A percentile compares a stretch with the other conserved stretches of the same genome.
Evolutionary conservation across 352 stramenopile species (phyloP).

Genomic region (Phytophthora fragariaefolia): DNA sequence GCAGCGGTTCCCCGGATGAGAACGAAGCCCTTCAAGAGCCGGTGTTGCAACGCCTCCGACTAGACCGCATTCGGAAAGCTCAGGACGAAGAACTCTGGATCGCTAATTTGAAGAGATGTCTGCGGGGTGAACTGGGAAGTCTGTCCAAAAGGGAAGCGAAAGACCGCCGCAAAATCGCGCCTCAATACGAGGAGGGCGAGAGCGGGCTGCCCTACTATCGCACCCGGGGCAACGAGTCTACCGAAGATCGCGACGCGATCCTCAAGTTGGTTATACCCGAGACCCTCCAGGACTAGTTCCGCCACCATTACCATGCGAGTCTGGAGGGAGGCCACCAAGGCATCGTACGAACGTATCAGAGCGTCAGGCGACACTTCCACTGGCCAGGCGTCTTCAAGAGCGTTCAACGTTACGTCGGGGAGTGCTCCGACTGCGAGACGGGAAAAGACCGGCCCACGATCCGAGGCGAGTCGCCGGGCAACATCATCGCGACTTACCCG

Average conservation of each 20-base stretch:
- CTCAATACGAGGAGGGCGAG: not conserved
- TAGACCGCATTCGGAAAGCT: not conserved
- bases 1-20: too few relatives aligned
- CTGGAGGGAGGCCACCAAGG: not conserved
- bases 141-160: not conserved
- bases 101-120: slow-evolving; percentile 2
- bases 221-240: not conserved
- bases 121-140: not conserved
- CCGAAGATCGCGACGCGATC: not conserved
- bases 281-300: not conserved
- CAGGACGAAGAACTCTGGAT: slow-evolving; percentile 14
- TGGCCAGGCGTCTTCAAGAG: not conserved
- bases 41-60: not conserved
- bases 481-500: too few relatives aligned
- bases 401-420: not conserved
- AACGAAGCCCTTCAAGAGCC: not conserved
- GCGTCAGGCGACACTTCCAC: not conserved
- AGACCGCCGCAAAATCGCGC: not conserved
- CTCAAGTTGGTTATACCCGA: not conserved
- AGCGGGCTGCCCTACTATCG: not conserved
- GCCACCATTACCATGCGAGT: not conserved
- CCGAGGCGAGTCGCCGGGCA: too few relatives aligned
- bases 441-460: too few relatives aligned
- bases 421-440: slow-evolving; percentile 10
- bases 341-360: not conserved